A percentile compares a stretch with the other conserved stretches of the same genome.
Conservation (phyloP, 208 protist species). For the Leishmania aethiopica region DNA sequence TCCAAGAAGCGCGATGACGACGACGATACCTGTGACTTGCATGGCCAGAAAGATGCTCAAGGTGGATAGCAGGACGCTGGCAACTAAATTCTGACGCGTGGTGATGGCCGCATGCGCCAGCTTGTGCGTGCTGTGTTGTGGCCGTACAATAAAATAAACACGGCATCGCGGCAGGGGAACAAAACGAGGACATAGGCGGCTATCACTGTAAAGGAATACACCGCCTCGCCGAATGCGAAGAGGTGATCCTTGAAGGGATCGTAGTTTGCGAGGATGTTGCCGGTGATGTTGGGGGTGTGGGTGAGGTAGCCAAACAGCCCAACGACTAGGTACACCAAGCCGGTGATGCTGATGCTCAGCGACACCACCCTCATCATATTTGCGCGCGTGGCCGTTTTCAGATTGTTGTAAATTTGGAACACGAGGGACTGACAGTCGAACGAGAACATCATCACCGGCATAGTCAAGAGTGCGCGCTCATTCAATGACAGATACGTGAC, state of each 20-base stretch:
- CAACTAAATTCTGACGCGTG: conserved; percentile 52
- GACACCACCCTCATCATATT: conserved; percentile 65
- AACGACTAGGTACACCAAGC: conserved; percentile 53
- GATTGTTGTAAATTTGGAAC: conserved; percentile 73
- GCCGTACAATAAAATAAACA: conserved; percentile 83
- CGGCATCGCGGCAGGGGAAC: conserved; percentile 73
- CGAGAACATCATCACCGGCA: conserved; percentile 86
- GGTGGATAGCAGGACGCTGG: conserved; percentile 58
- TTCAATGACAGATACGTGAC: conserved; percentile 37
- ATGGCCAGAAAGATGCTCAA: conserved; percentile 56
- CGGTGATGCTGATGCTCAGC: conserved; percentile 49
- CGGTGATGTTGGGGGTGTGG: conserved; percentile 52
- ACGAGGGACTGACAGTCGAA: conserved; percentile 86
- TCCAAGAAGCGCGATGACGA: conserved; percentile 71
- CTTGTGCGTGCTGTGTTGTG: conserved; percentile 54
- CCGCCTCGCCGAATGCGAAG: conserved; percentile 62
- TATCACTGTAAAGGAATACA: conserved; percentile 69
- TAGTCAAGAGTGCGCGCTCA: conserved; percentile 42
- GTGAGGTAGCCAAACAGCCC: conserved; percentile 79
- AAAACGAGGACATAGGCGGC: conserved; percentile 75
- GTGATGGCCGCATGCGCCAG: conserved; percentile 42
- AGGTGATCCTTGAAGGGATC: conserved; percentile 58
- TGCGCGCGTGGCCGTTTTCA: conserved; percentile 49
- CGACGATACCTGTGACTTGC: conserved; percentile 53
- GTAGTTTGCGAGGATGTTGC: conserved; percentile 83